phyloP scores from a whole-genome alignment of 2,329 filamentous ascomycete genomes.

The Dryadomyces quercivorus region DNA sequence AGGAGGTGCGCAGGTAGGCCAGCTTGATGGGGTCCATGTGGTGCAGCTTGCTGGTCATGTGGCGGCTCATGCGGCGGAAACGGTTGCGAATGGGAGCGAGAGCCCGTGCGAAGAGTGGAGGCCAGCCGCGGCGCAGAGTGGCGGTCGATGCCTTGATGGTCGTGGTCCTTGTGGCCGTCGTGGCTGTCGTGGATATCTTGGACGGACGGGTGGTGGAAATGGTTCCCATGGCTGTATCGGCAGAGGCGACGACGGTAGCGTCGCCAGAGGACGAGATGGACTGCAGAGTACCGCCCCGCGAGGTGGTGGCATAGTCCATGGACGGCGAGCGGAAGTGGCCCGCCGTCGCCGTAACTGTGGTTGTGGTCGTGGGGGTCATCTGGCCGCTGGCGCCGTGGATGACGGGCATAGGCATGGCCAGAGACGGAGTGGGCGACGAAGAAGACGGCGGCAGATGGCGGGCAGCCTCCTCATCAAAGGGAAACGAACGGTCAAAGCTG shows the following conservation, averaged over 20 bases:
- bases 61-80: slow-evolving; percentile 8
- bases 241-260: background rate
- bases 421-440: background rate
- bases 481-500: background rate
- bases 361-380: slow-evolving; percentile 5
- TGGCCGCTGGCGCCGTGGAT: slow-evolving; percentile 3
- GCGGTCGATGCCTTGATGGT: background rate
- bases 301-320: background rate
- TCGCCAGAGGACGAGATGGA: background rate
- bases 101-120: background rate
- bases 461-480: background rate
- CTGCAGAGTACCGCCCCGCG: background rate
- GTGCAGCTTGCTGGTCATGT: slow-evolving; percentile 22
- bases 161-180: background rate
- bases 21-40: slow-evolving; percentile 45
- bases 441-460: background rate
- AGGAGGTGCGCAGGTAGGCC: slow-evolving; percentile 47
- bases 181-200: background rate
- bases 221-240: background rate
- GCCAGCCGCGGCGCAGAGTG: background rate
- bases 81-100: background rate
- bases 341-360: slow-evolving; percentile 3
- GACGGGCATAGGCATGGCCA: background rate
- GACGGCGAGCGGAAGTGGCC: background rate
- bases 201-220: background rate